phyloP scores from a whole-genome alignment of 805 yeast genomes.

The Lachancea cidri region DNA sequence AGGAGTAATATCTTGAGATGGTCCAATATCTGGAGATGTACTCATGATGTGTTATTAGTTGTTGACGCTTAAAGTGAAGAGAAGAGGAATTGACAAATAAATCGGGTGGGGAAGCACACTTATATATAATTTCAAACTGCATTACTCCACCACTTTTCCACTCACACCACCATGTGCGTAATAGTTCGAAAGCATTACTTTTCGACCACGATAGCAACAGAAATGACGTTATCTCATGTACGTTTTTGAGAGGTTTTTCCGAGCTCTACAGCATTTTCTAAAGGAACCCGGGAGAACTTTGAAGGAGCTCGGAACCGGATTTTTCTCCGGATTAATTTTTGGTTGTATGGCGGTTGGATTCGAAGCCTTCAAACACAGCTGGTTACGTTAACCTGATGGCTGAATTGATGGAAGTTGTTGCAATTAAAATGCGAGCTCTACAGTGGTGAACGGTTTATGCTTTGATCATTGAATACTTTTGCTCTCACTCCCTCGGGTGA shows the following conservation, averaged over 20 bases:
- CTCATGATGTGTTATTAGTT: background rate
- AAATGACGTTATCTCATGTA: slow-evolving; percentile 1
- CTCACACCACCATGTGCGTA: slow-evolving; percentile 1
- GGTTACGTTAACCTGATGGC: too few relatives aligned
- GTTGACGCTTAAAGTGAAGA: background rate
- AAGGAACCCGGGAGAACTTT: background rate
- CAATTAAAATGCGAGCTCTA: too few relatives aligned
- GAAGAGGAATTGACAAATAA: background rate
- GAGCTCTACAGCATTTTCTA: background rate
- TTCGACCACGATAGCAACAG: slow-evolving; percentile 1
- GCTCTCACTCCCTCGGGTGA: background rate
- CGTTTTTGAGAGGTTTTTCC: background rate
- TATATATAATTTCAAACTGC: slow-evolving; percentile 4
- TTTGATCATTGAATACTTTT: background rate
- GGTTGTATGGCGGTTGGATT: background rate
- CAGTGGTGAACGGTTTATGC: too few relatives aligned
- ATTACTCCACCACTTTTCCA: background rate
- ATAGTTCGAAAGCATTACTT: background rate
- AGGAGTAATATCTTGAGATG: slow-evolving; percentile 8
- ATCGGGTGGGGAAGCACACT: slow-evolving; percentile 7
- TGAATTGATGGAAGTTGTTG: too few relatives aligned
- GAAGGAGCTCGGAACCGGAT: background rate
- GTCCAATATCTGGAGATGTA: slow-evolving; percentile 10
- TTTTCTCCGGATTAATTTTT: background rate
- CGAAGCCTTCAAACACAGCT: too few relatives aligned